Percentiles rank a stretch among this genome's conserved stretches.
Conservation (phyloP, 2,329 filamentous ascomycete genomes). For the Phaeophleospora eucalypticola region DNA sequence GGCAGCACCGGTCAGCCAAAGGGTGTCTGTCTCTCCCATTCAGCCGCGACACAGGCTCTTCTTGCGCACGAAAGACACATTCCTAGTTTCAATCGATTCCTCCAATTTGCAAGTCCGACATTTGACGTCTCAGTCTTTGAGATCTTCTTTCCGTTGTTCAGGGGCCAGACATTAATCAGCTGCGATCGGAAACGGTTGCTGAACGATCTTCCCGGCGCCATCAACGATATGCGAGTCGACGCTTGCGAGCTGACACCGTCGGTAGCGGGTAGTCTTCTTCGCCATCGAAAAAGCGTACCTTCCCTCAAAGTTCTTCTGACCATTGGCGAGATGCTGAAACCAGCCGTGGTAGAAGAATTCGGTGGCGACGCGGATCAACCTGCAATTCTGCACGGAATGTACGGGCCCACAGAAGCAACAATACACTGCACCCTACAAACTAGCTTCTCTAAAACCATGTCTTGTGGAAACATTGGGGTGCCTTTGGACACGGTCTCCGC, state of each 20-base stretch:
- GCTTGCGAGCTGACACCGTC: constrained; percentile 87
- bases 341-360: constrained; percentile 73
- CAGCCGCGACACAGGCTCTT: constrained; percentile 74
- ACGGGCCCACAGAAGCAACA: constrained; percentile 85
- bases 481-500: constrained; percentile 78
- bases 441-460: constrained; percentile 53
- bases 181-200: constrained; percentile 68
- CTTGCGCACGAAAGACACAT: constrained; percentile 77
- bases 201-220: constrained; percentile 65
- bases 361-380: constrained; percentile 52
- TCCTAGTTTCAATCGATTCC: constrained; percentile 70
- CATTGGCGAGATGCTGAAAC: constrained; percentile 89
- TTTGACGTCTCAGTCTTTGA: constrained; percentile 96
- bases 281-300: constrained; percentile 63
- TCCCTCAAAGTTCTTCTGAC: constrained; percentile 69
- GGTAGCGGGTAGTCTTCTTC: constrained; percentile 72
- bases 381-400: constrained; percentile 85
- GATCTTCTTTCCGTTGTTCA: constrained; percentile 80
- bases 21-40: constrained; percentile 77
- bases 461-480: constrained; percentile 67
- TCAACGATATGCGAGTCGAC: constrained; percentile 66
- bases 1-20: constrained; percentile 87
- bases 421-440: constrained; percentile 83
- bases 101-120: constrained; percentile 88
- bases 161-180: constrained; percentile 68